Percentiles rank a stretch among this genome's conserved stretches.
phyloP scores from a whole-genome alignment of 2,329 filamentous ascomycete genomes.

The Colletotrichum theobromicola region DNA sequence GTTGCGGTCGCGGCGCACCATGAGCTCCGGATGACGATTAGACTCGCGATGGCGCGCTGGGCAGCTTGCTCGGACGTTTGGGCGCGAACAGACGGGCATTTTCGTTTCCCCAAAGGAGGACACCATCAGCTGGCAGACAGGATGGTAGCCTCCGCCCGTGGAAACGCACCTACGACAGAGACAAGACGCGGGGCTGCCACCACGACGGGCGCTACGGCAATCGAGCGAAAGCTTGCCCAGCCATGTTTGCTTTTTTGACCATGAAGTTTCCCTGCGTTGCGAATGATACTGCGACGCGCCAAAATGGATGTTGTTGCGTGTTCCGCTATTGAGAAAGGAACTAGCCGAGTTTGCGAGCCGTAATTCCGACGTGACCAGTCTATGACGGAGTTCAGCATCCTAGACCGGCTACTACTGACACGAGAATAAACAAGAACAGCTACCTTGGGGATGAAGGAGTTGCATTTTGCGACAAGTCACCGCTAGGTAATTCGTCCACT shows the following conservation, averaged over 20 bases:
- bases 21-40: conserved; percentile 17
- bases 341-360: not conserved
- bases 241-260: not conserved
- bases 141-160: not conserved
- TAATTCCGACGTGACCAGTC: not conserved
- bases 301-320: not conserved
- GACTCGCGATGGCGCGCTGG: not conserved
- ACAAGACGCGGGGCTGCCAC: not conserved
- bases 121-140: not conserved
- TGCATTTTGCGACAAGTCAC: not conserved
- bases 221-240: not conserved
- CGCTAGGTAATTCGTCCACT: not conserved
- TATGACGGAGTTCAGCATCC: not conserved
- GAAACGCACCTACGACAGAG: not conserved
- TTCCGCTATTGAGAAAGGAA: not conserved
- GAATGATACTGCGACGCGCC: not conserved
- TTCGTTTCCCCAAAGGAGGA: not conserved
- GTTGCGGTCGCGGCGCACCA: not conserved
- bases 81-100: not conserved
- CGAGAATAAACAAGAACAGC: not conserved
- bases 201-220: not conserved
- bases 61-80: not conserved
- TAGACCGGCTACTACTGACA: not conserved
- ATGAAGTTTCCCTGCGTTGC: not conserved
- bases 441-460: not conserved